Evolutionary conservation across 345 rosid genomes (phyloP).

Genomic region (Citrus unshiu): DNA sequence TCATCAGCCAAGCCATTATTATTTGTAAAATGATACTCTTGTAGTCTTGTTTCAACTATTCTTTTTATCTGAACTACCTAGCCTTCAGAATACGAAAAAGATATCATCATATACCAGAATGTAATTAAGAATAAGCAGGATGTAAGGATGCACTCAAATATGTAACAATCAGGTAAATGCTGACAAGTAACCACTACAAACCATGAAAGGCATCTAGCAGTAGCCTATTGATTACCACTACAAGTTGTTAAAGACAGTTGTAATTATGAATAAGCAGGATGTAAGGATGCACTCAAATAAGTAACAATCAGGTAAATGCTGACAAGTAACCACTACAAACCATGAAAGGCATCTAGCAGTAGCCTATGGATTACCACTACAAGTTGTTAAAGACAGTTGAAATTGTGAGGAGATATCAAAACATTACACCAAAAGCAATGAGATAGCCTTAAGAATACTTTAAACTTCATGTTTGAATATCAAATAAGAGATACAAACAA

Average conservation of each 20-base stretch:
- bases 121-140: background rate
- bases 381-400: background rate
- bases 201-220: background rate
- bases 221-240: background rate
- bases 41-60: background rate
- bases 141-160: background rate
- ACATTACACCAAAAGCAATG: background rate
- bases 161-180: background rate
- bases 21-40: background rate
- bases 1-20: constrained; percentile 1
- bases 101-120: background rate
- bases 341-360: background rate
- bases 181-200: background rate
- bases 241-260: background rate
- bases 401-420: background rate
- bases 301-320: background rate
- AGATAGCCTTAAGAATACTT: background rate
- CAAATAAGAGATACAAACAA: background rate
- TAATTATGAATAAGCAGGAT: background rate
- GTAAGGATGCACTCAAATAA: background rate
- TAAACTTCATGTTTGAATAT: background rate
- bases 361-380: background rate
- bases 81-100: background rate
- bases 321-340: background rate
- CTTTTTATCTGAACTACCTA: background rate